phyloP scores from a whole-genome alignment of 2,329 filamentous ascomycete species.

The Aspergillus proliferans region DNA sequence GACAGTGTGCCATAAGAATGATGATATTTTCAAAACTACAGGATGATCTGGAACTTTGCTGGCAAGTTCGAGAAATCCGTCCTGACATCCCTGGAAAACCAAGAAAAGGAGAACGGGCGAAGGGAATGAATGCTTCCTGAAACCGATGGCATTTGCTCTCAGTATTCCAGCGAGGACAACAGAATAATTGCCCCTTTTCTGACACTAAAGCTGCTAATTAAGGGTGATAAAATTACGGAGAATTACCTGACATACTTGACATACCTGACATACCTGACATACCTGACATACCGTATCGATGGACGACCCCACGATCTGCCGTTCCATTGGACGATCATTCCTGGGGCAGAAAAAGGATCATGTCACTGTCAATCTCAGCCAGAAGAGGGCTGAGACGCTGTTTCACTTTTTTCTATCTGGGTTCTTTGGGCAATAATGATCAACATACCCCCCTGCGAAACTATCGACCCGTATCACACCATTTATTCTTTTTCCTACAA shows the following conservation, averaged over 20 bases:
- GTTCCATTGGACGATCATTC: conserved; percentile 15
- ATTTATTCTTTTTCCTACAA: too few relatives aligned
- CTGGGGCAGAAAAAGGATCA: conserved; percentile 3
- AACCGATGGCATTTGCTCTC: background rate
- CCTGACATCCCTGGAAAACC: too few relatives aligned
- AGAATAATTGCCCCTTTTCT: background rate
- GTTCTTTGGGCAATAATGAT: background rate
- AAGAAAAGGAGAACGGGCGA: background rate
- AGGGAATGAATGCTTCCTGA: background rate
- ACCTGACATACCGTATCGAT: background rate
- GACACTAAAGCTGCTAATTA: background rate
- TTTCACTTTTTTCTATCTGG: background rate
- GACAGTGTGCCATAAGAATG: conserved; percentile 11
- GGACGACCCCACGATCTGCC: background rate
- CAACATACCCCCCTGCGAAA: background rate
- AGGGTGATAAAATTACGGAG: too few relatives aligned
- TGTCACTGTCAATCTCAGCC: background rate
- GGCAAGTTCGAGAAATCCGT: background rate
- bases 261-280: too few relatives aligned
- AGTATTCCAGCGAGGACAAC: background rate
- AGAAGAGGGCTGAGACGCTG: background rate
- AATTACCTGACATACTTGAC: too few relatives aligned
- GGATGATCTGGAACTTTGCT: background rate
- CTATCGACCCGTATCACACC: too few relatives aligned
- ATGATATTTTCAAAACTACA: conserved; percentile 8